Evolutionary conservation across 768 basidiomycete species (phyloP).

Genomic region (Suillus subaureus): DNA sequence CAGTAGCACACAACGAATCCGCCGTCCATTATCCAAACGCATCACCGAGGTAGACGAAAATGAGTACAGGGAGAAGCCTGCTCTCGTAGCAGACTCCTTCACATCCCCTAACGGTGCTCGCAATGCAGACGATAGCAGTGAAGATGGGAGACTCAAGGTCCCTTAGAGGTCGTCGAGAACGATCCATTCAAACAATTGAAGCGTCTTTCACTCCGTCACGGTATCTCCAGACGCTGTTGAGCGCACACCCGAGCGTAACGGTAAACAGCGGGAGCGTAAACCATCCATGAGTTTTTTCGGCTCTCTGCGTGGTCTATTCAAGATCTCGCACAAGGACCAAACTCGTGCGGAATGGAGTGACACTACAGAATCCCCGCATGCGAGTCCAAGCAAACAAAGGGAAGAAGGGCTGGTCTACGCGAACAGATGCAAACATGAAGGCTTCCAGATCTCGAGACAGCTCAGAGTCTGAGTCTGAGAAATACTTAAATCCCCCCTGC

Average conservation of each 20-base stretch:
- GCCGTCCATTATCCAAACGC: conserved; percentile 26
- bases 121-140: conserved; percentile 19
- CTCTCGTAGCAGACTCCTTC: neutral
- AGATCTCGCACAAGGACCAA: conserved; percentile 18
- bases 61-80: neutral
- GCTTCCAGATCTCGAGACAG: conserved; percentile 4
- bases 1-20: conserved; percentile 10
- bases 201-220: conserved; percentile 10
- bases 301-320: conserved; percentile 29
- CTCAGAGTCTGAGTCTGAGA: conserved; percentile 22
- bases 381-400: conserved; percentile 1
- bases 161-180: conserved; percentile 28
- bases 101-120: neutral
- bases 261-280: conserved; percentile 20
- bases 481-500: neutral
- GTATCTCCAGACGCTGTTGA: neutral
- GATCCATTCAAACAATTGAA: conserved; percentile 24
- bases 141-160: conserved; percentile 17
- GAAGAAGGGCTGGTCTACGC: conserved; percentile 28
- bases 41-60: conserved; percentile 30
- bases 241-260: neutral
- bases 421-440: conserved; percentile 27
- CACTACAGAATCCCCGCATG: neutral
- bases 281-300: conserved; percentile 28
- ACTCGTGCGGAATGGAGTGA: conserved; percentile 19